These are phyloP conservation scores for Oryza longistaminata DNA, from an alignment of 176 grass and related monocot species.

Conservation along the genomic window DNA sequence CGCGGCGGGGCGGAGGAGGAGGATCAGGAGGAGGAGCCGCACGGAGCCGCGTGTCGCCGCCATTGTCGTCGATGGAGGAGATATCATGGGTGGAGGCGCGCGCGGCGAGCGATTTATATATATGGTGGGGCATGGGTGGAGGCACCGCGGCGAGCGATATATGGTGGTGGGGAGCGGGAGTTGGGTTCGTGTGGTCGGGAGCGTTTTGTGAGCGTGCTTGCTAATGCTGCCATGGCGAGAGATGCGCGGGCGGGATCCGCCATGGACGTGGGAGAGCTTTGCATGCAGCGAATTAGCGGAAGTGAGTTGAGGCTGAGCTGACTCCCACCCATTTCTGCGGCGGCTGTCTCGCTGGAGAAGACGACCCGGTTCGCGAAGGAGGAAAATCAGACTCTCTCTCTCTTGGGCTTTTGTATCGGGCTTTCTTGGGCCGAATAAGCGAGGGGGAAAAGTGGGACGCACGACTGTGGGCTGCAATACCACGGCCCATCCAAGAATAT, in stretches of 20 bases:
- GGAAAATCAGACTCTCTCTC: not conserved
- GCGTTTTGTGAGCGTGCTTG: not conserved
- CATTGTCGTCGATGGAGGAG: not conserved
- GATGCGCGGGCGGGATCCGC: not conserved
- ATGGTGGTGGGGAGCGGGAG: not conserved
- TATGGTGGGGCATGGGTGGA: not conserved
- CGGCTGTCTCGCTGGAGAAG: not conserved
- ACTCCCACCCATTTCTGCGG: not conserved
- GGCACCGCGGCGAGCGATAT: not conserved
- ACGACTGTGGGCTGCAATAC: no score
- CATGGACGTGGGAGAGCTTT: not conserved
- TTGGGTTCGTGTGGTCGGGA: conserved; percentile 15
- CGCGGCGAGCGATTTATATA: no score
- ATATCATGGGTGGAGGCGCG: not conserved
- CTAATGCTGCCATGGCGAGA: not conserved
- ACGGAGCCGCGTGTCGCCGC: not conserved
- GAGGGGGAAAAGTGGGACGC: no score
- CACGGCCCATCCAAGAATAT: no score
- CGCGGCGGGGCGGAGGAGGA: not conserved
- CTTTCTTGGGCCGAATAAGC: not conserved
- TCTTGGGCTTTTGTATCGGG: not conserved
- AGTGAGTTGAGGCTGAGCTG: not conserved
- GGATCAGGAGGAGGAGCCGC: not conserved
- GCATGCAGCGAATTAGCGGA: not conserved
- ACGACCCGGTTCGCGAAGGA: not conserved